Percentiles rank a stretch among this genome's conserved stretches.
These are phyloP conservation scores for Penicillium decumbens DNA, from an alignment of 2,329 filamentous ascomycete species.

Conservation along the genomic window DNA sequence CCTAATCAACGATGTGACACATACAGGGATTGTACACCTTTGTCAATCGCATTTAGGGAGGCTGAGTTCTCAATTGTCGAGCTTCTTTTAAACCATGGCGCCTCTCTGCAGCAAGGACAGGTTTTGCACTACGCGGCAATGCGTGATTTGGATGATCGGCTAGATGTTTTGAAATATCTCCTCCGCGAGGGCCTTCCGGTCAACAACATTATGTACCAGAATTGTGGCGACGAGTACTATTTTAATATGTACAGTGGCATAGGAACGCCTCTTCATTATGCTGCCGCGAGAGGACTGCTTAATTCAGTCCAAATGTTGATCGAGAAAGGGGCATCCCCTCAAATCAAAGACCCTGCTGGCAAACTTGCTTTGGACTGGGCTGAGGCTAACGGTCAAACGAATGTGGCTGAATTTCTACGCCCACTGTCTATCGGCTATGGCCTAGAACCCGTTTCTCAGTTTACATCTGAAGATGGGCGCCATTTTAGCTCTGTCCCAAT, in stretches of 20 bases:
- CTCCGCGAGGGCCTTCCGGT: background rate
- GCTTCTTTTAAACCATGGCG: background rate
- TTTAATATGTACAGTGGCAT: background rate
- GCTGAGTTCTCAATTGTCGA: background rate
- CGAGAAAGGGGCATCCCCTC: background rate
- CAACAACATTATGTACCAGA: background rate
- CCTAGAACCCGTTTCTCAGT: too few relatives aligned
- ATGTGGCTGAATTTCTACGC: background rate
- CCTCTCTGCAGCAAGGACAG: background rate
- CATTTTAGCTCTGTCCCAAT: background rate
- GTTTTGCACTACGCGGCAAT: conserved; percentile 1
- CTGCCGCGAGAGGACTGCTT: background rate
- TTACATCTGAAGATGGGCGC: background rate
- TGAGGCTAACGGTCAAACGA: background rate
- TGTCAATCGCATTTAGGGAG: background rate
- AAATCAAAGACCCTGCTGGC: background rate
- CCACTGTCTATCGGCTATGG: background rate
- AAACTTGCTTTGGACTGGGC: background rate
- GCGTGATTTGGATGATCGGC: background rate
- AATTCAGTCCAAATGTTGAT: background rate
- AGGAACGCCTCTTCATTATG: background rate
- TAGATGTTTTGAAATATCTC: background rate
- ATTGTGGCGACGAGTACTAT: background rate
- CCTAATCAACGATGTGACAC: background rate
- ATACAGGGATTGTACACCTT: background rate